These are phyloP conservation scores for Trichoderma asperelloides DNA, from an alignment of 495 filamentous ascomycete species.

Conservation along the genomic window DNA sequence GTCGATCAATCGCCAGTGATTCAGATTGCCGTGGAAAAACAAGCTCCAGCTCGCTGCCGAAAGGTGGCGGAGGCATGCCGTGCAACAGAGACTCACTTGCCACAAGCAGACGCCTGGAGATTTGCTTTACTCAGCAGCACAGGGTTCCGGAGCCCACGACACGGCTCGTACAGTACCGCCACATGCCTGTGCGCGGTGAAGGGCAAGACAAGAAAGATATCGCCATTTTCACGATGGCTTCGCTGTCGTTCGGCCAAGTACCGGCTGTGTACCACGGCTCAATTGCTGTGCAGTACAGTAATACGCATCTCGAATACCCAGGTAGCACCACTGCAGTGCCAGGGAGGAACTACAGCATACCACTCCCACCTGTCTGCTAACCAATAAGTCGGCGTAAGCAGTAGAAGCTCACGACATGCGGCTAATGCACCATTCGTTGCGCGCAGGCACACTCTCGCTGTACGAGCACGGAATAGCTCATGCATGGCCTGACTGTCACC, in stretches of 20 bases:
- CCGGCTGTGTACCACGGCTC: no score
- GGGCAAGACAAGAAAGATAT: no score
- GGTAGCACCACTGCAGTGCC: no score
- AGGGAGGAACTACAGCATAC: no score
- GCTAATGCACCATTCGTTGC: not conserved
- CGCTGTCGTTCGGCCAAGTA: no score
- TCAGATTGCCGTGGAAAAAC: constrained; percentile 4
- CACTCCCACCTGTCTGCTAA: not conserved
- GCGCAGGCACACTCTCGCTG: no score
- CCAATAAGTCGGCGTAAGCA: not conserved
- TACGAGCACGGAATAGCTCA: not conserved
- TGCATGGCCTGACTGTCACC: not conserved
- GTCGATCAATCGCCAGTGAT: not conserved
- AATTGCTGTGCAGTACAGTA: no score
- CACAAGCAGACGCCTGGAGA: not conserved
- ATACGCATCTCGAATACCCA: no score
- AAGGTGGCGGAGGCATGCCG: not conserved
- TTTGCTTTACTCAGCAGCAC: not conserved
- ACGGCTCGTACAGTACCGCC: no score
- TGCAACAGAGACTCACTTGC: not conserved
- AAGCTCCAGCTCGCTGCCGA: not conserved
- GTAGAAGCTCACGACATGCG: not conserved
- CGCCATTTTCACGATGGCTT: no score
- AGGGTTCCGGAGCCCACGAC: no score
- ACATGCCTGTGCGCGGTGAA: no score